Conservation (phyloP, 1,139 yeast genomes). For the Geotrichum fermentans region DNA sequence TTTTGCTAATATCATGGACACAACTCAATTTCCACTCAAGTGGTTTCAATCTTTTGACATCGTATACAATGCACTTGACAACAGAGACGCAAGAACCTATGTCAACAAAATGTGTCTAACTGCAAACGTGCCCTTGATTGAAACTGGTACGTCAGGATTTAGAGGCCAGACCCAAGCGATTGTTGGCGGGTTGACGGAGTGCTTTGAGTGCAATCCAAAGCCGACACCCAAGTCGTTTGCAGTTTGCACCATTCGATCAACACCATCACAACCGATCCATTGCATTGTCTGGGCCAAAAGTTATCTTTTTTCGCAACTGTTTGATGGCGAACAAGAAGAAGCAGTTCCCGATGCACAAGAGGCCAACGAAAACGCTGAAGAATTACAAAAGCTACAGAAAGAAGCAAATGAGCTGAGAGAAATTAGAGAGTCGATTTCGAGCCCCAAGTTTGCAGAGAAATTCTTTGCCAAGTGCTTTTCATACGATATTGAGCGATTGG, state of each 20-base stretch:
- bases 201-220: slow-evolving; percentile 87
- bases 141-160: slow-evolving; percentile 92
- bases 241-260: slow-evolving; percentile 92
- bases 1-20: slow-evolving; percentile 85
- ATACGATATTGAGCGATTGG: slow-evolving; percentile 68
- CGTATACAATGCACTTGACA: slow-evolving; percentile 89
- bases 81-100: slow-evolving; percentile 84
- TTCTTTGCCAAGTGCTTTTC: slow-evolving; percentile 49
- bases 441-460: slow-evolving; percentile 38
- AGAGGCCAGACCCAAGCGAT: slow-evolving; percentile 93
- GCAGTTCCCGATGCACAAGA: slow-evolving; percentile 51
- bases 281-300: slow-evolving; percentile 98
- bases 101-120: slow-evolving; percentile 81
- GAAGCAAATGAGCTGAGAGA: slow-evolving; percentile 76
- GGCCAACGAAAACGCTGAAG: slow-evolving; percentile 38
- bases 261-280: slow-evolving; percentile 94
- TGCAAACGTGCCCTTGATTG: slow-evolving; percentile 71
- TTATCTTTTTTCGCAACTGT: slow-evolving; percentile 75
- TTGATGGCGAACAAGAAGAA: slow-evolving; percentile 47
- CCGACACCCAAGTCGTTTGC: slow-evolving; percentile 89
- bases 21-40: slow-evolving; percentile 57
- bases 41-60: slow-evolving; percentile 82
- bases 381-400: slow-evolving; percentile 59
- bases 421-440: slow-evolving; percentile 44
- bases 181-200: slow-evolving; percentile 74